Percentiles rank a stretch among this genome's conserved stretches.
These are phyloP conservation scores for Nothomitra cinnamomea DNA, from an alignment of 2,329 filamentous ascomycete genomes.

Conservation along the genomic window DNA sequence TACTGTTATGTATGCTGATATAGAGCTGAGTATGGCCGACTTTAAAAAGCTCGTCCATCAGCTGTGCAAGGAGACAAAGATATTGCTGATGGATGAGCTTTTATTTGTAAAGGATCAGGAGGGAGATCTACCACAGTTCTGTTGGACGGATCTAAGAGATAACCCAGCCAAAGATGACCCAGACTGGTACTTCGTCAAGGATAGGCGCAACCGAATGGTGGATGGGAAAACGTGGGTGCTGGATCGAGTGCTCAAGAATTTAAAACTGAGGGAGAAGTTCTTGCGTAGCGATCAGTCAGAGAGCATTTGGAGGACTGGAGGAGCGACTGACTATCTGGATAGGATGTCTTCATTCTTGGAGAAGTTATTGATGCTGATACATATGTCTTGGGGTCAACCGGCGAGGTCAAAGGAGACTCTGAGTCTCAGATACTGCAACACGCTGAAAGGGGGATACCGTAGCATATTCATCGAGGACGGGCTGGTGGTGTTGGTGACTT, in stretches of 20 bases:
- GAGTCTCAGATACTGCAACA: background rate
- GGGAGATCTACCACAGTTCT: background rate
- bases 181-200: background rate
- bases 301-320: background rate
- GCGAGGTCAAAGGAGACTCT: background rate
- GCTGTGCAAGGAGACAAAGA: background rate
- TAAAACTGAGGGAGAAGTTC: background rate
- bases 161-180: background rate
- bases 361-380: background rate
- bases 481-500: conserved; percentile 9
- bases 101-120: background rate
- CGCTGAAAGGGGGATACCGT: background rate
- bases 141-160: background rate
- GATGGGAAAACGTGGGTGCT: background rate
- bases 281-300: background rate
- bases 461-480: background rate
- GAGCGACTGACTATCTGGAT: background rate
- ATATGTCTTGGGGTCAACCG: background rate
- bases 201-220: background rate
- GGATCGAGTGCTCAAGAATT: background rate
- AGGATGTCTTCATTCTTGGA: background rate
- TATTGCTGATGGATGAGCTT: background rate
- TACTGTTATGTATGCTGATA: background rate
- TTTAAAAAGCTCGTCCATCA: background rate
- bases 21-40: background rate